Base-by-base conservation (phyloP, 176 grass and related monocot species). In the Cenchrus fungigraminus region DNA sequence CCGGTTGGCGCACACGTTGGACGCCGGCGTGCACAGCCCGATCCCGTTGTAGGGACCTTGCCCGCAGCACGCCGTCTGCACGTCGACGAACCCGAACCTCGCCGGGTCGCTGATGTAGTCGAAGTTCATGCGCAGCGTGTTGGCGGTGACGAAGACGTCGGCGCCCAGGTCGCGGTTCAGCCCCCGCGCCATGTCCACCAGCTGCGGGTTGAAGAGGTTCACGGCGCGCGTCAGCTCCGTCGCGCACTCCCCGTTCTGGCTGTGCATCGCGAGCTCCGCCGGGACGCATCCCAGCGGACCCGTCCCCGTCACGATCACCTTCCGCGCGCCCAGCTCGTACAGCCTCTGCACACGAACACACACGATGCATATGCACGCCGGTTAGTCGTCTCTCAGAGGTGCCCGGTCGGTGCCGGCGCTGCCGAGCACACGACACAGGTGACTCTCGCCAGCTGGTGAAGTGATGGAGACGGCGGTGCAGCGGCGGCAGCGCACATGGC, bases 41-140 rank as follows among this genome's bases (percentile, higher is more conserved):
- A 98, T 56, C 54, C 93, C 97, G 68, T 98, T 98, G 87, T 92
- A 98, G 44, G 89, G 97, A 16, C 97, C 97, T 67, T 95, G 93
- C 37, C 96, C 97, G 61, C 97, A 98, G 83, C 97, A 98, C 65
- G 97, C 97, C 34, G 63, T 59, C 89, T 94, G 91, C 53, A 89
- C 89, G 47, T 92, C 91, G 8, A 44, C 65, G 62, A 98, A 98
- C 73, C 95, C 93, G 86, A 85, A 98, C 17, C 1, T 68, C 52
- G 84, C 69, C 31, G 93, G 97, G 86, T 92, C 90, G 19, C 65
- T 22, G 60, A 98, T 52, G 88, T 92, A 98, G 90, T 98, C 91
- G 84, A 96, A 94, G 89, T 98, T 92, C 74, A 81, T 78, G 71
- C 74, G 85, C 78, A 91, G 82, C 50, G 97, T 81, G 81, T 98